Conservation (phyloP, 2,329 filamentous ascomycete genomes). For the Colletotrichum musae region DNA sequence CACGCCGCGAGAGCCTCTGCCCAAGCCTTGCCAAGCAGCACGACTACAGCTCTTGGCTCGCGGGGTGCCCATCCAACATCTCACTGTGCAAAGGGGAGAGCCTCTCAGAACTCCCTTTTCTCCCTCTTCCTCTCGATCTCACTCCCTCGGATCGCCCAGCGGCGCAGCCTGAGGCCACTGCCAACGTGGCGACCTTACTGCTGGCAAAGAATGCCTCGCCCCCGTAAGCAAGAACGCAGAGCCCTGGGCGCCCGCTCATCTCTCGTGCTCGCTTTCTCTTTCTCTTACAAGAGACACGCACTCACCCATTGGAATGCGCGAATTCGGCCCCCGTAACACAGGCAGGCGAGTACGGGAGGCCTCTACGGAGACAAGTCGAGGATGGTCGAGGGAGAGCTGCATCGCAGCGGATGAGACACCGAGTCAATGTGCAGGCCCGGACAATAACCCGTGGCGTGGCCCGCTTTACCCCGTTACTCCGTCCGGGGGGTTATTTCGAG, state of each 20-base stretch:
- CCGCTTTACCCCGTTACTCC: not conserved
- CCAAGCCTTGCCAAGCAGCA: not conserved
- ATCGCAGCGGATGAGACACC: not conserved
- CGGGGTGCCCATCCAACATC: not conserved
- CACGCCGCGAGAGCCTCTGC: not conserved
- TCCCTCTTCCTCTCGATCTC: no score
- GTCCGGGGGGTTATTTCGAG: not conserved
- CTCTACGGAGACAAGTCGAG: not conserved
- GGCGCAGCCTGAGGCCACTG: no score
- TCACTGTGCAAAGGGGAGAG: not conserved
- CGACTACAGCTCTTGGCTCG: slow-evolving; percentile 29
- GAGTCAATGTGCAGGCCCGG: not conserved
- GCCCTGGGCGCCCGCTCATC: not conserved
- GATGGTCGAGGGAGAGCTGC: not conserved
- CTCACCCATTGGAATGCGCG: not conserved
- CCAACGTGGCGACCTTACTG: not conserved
- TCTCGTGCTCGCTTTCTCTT: not conserved
- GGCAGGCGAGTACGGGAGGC: not conserved
- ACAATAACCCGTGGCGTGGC: slow-evolving; percentile 5
- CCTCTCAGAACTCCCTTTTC: not conserved
- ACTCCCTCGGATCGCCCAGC: no score
- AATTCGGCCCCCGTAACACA: not conserved
- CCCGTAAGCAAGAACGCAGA: not conserved
- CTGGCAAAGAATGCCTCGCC: not conserved
- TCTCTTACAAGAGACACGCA: no score